Base-by-base conservation (phyloP, 129 eudicot species). In the Artemisia annua region DNA sequence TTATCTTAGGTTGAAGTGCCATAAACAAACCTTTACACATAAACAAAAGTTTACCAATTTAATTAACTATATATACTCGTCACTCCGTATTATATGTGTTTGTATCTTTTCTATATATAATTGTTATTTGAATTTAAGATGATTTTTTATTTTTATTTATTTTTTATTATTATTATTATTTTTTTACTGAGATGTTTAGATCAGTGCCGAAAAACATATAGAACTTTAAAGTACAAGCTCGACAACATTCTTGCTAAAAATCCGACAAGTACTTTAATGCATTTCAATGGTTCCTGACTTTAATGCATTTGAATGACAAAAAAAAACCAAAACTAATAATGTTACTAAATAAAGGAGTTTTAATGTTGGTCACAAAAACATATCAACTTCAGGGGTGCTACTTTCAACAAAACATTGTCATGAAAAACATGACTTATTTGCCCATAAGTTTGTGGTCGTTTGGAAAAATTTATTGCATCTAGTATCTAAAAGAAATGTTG, bases 1-100 rank as follows among this genome's bases (percentile, higher is more conserved):
- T 85, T 55, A 88, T 48, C 71, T 83, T 74, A 5, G 96, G 96
- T 66, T 88, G 96, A 58, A 88, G 96, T 0, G 96, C 96, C 96
- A 88, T 88, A 58, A 85, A 88, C 51, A 88, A 69, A 39, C 96
- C 96, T 88, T 69, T 46, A 48, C 44, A 48, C 15, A 61, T 48
- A 50, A 61, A 14, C 63, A 77, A 14, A 48, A 49, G 11, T 39
- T 54, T 7, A 39, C 46, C 46, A 39, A 39, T 39, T 39, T 39
- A 39, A 39, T 39, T 39, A 39, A 39, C 43, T 35, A 5, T 7
- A 8, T 39, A 39, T 39, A 8, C 46, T 39, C 44, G 10, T 39
- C 44, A 39, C 9, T 39, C 46, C 46, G 46, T 39, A 39, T 7
- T 7, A 7, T 7, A 39, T 39, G 0, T 39, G 10, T 39, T 39